A percentile compares a stretch with the other conserved stretches of the same genome.
These are phyloP conservation scores for Croton setiger DNA, from an alignment of 441 rosid genomes.

Conservation along the genomic window DNA sequence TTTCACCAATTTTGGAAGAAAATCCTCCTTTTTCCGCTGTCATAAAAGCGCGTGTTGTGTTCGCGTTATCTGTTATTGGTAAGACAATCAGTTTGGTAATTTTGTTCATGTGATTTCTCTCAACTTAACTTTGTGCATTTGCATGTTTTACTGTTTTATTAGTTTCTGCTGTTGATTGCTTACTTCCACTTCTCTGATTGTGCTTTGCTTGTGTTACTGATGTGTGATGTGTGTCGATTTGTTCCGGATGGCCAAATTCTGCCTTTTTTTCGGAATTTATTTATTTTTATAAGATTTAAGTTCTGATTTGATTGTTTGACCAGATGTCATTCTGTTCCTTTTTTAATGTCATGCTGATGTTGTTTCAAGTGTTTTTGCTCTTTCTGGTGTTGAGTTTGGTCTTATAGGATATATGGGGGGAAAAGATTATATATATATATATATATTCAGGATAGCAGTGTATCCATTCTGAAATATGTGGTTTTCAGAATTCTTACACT, in stretches of 20 bases:
- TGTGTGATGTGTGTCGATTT: not conserved
- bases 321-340: not conserved
- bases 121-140: not conserved
- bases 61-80: conserved; percentile 4
- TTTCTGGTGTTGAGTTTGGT: not conserved
- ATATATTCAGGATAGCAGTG: too few species aligned
- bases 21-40: not conserved
- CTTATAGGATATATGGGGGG: not conserved
- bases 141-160: not conserved
- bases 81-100: conserved; percentile 13
- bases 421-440: too few species aligned
- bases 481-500: too few species aligned
- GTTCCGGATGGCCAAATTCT: not conserved
- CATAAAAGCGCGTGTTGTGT: not conserved
- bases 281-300: not conserved
- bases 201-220: conserved; percentile 6
- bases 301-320: conserved; percentile 9
- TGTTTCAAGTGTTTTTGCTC: not conserved
- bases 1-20: conserved; percentile 16
- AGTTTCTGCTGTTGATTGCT: not conserved
- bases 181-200: not conserved
- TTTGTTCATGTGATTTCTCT: conserved; percentile 7
- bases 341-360: not conserved
- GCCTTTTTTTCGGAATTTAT: too few species aligned
- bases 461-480: too few species aligned